Conservation (phyloP, 139 green algal genomes). For the Chlamydomonas incerta region DNA sequence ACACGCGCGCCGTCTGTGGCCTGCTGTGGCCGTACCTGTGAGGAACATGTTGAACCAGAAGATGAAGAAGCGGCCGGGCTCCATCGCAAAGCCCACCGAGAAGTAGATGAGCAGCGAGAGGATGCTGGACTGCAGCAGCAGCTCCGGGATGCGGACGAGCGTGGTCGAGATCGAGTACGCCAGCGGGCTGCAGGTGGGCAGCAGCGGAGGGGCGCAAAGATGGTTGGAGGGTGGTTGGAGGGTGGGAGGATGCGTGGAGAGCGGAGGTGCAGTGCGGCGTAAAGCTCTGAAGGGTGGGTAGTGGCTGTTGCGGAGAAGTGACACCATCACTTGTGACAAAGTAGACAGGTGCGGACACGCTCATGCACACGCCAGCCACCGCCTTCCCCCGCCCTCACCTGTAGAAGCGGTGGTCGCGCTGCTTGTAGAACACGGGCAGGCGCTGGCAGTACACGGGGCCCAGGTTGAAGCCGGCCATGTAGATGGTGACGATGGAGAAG, state of each 20-base stretch:
- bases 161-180: no score
- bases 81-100: neutral
- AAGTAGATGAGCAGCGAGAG: neutral
- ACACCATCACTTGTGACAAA: neutral
- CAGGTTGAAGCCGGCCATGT: constrained; percentile 7
- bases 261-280: no score
- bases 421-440: constrained; percentile 84
- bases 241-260: no score
- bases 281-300: no score
- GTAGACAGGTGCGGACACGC: neutral
- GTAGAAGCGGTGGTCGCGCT: constrained; percentile 80
- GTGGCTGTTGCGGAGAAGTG: neutral
- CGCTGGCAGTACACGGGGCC: neutral
- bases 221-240: no score
- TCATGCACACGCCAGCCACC: constrained; percentile 23
- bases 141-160: no score
- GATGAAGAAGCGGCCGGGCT: neutral
- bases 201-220: no score
- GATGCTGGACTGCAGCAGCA: neutral
- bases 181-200: no score
- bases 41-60: neutral
- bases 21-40: neutral
- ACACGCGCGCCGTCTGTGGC: no score
- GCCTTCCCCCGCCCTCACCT: neutral
- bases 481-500: neutral